Percentiles rank a stretch among this genome's conserved stretches.
Evolutionary conservation across 805 yeast species (phyloP).

Genomic region (Starmerella scarabaei): DNA sequence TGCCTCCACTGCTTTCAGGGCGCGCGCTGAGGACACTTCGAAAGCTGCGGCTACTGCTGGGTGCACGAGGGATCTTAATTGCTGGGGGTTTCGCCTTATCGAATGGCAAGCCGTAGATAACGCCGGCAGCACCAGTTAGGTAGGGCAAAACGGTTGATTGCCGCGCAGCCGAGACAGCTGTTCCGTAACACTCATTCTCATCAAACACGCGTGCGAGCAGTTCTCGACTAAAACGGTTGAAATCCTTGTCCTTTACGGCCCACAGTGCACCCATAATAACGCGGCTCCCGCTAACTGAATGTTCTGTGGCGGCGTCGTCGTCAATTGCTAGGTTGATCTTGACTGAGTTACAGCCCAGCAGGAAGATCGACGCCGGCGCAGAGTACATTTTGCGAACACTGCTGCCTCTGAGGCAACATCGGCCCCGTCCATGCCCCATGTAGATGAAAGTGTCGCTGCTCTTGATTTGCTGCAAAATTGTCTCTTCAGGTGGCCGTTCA

Average conservation of each 20-base stretch:
- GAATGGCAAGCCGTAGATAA: constrained; percentile 73
- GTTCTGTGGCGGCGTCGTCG: constrained; percentile 61
- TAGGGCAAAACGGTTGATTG: constrained; percentile 53
- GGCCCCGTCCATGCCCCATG: constrained; percentile 97
- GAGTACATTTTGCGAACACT: constrained; percentile 35
- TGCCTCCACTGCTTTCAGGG: no score
- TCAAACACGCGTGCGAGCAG: constrained; percentile 35
- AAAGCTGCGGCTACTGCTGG: no score
- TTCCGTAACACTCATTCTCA: constrained; percentile 21
- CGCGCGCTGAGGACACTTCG: no score
- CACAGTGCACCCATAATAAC: constrained; percentile 76
- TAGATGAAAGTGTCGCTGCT: constrained; percentile 48
- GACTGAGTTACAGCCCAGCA: constrained; percentile 85
- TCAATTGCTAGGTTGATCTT: constrained; percentile 43
- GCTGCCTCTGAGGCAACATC: constrained; percentile 53
- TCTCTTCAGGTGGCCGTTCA: constrained; percentile 42
- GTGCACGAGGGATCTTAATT: neutral
- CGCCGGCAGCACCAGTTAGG: constrained; percentile 87
- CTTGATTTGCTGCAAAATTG: constrained; percentile 35
- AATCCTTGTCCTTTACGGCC: constrained; percentile 96
- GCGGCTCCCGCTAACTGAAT: constrained; percentile 70
- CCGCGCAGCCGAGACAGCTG: constrained; percentile 52
- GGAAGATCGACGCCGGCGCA: constrained; percentile 31
- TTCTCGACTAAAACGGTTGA: constrained; percentile 58
- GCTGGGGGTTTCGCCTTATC: neutral